Evolutionary conservation across 306 rosid species (phyloP), one percentile per base, ranked within the genome.

Genomic region (Dalbergia cochinchinensis): DNA sequence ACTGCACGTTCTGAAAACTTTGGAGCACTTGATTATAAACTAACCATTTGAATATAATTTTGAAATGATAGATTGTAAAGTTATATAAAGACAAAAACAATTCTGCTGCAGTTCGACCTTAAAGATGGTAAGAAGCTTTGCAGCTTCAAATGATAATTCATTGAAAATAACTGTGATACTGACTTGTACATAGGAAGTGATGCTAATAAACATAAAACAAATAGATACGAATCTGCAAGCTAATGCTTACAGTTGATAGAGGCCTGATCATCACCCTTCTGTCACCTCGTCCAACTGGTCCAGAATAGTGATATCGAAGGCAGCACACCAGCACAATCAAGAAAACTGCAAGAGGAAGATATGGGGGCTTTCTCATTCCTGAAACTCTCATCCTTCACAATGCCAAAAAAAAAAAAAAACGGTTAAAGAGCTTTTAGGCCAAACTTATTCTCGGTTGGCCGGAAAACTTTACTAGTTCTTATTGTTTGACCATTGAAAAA

Each of bases 321-420:
- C 81, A 62, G 74, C 81, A 85, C 8, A 75, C 4, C 11, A 79
- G 19, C 33, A 86, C 3, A 1, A 76, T 55, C 33, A 83, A 76
- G 42, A 84, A 74, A 33, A 85, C 86, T 35, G 59, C 3, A 15
- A 81, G 35, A 76, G 62, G 65, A 73, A 80, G 54, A 69, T 20
- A 16, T 7, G 33, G 16, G 50, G 53, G 8, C 13, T 62, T 72
- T 60, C 65, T 55, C 48, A 58, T 47, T 74, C 84, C 59, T 61
- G 58, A 62, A 51, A 42, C 22, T 72, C 76, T 80, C 84, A 74
- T 73, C 19, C 62, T 55, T 80, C 5, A 4, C 5, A 37, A 4
- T 16, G n/a, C 34, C 10, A 39, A 35, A 54, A 37, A 37, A 37
- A 37, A 0, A 37, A 37, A 37, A 37, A 37, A 26, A 26, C 2